Evolutionary conservation across 352 stramenopile species (phyloP), one percentile per base, ranked within the genome.

Genomic region (Pythium biforme): DNA sequence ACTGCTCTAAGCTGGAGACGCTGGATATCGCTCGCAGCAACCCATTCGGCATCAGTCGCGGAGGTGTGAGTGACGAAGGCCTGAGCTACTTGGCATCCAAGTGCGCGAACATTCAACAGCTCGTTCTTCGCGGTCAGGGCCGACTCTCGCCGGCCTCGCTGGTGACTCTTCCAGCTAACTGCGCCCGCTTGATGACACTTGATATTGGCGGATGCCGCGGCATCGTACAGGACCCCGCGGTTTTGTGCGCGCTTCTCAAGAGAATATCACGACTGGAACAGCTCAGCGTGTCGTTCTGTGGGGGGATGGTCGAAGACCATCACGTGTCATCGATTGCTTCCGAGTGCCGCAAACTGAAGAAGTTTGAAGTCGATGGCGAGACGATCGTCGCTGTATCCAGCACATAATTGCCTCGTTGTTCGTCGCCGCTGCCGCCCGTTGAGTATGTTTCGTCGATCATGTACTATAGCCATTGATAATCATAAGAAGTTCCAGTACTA

Each of bases 11-110:
- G 10, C 72, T 90, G 25, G 65, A 69, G 29, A 61, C 60, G n/a
- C 54, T 90, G 10, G 79, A 88, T 22, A 81, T 89, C 61, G 73
- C 77, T 27, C 71, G 73, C 20, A 90, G 81, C 57, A 90, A 89
- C 59, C 81, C 79, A 1, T 90, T 89, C 56, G 79, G 77, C 19
- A 74, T 76, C 53, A 66, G 77, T 23, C 81, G 76, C 19, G 72
- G 76, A 22, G 76, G 79, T 0, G 70, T 90, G 17, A 86, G 64
- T 17, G 75, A 90, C 41, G 58, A 61, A 2, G 74, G 67, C 15
- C 53, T 90, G 20, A 64, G 69, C 26, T 69, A 80, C 19, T 65
- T 90, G 15, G 61, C 68, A 22, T 72, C 63, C 51, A 77, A 76
- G 33, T 90, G 81, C 47, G 51, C 50, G 0, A 40, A 65, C 0